Evolutionary conservation across 2,329 filamentous ascomycete species (phyloP), one percentile per base, ranked within the genome.

Genomic region (Trichoderma atroviride): DNA sequence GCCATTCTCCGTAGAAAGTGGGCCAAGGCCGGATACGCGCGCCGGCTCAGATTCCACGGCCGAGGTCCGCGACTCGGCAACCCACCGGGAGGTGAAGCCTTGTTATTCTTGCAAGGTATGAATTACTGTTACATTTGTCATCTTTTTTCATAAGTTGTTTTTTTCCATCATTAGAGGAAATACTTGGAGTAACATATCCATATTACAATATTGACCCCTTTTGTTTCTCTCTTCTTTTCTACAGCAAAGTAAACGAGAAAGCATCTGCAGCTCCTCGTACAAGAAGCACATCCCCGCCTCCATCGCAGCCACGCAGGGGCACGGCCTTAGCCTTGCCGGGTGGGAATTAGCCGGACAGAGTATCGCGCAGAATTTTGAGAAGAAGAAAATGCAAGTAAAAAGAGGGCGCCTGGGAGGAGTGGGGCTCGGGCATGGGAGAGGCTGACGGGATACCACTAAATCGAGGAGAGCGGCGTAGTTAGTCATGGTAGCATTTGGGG

Each of bases 261-360:
- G 3, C 2, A 6, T 19, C 16, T 43, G 16, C 40, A 43, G 16
- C 14, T 43, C 40, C 40, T 19, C 40, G 19, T n/a, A n/a, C 16
- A 40, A 35, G 11, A 13, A 35, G 1, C 16, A n/a, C 16, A 43
- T 43, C 40, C 40, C 22, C 55, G n/a, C 5, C 31, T n/a, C 29
- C 27, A 27, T 31, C 55, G 29, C 14, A n/a, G 55, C 55, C 63
- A 66, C 33, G 63, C 63, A 66, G 53, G 62, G 52, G 63, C 33
- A 57, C 19, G 35, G 24, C 4, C 37, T 65, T n/a, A 47, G 35
- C 9, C 62, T 24, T 57, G 27, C 63, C 37, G 63, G 53, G 13
- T 58, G 63, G 63, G 53, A 58, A 66, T 66, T 66, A 66, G 6
- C 63, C 63, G 53, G 63, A 29, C 53, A 50, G 43, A 14, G 63